Percentiles rank a stretch among this genome's conserved stretches.
Evolutionary conservation across 139 green algal genomes (phyloP).

Genomic region (Tetradesmus obliquus): DNA sequence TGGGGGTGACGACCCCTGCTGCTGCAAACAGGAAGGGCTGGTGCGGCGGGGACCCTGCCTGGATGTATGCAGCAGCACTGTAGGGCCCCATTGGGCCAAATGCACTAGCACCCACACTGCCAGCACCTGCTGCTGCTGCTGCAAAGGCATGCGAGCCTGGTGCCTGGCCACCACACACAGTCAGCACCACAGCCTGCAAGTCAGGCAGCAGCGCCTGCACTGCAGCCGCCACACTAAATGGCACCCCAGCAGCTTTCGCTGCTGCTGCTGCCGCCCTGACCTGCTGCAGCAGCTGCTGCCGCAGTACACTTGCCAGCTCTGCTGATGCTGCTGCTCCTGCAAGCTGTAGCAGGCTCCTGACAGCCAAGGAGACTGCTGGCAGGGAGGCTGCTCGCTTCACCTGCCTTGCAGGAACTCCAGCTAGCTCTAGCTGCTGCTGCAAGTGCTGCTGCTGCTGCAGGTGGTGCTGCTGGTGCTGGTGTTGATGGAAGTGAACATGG

Average conservation of each 20-base stretch:
- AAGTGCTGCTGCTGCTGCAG: neutral
- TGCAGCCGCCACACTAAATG: neutral
- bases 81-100: too few species aligned
- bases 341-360: neutral
- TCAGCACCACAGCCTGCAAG: neutral
- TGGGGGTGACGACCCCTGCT: neutral
- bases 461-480: neutral
- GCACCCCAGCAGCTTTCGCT: neutral
- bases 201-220: neutral
- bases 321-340: neutral
- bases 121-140: neutral
- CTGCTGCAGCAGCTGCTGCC: constrained; percentile 1
- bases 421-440: neutral
- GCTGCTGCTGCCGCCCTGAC: neutral
- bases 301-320: neutral
- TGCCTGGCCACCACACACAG: neutral
- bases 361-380: neutral
- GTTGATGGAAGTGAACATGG: neutral
- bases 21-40: neutral
- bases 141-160: neutral
- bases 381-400: neutral
- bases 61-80: too few species aligned
- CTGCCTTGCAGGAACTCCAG: neutral
- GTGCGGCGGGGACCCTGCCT: too few species aligned
- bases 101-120: neutral